Conservation (phyloP, 2,329 filamentous ascomycete species). For the Sporothrix inflata region DNA sequence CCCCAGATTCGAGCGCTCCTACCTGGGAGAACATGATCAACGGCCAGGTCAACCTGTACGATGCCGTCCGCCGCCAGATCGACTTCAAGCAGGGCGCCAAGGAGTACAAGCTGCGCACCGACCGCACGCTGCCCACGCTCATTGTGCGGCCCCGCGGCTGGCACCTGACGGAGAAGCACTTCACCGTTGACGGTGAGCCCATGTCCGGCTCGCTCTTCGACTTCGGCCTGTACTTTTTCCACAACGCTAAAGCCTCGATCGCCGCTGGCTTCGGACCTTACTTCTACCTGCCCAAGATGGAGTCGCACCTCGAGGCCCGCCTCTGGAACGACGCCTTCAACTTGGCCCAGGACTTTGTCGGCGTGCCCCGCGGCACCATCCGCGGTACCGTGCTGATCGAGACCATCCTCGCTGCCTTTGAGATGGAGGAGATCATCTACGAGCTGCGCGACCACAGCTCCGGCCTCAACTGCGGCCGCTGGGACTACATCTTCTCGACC, state of each 20-base stretch:
- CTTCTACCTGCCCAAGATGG: conserved; percentile 98
- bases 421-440: conserved; percentile 99
- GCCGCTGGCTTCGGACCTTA: conserved; percentile 86
- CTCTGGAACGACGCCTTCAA: conserved; percentile 99
- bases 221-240: conserved; percentile 98
- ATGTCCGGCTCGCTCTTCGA: conserved; percentile 93
- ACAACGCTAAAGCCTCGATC: conserved; percentile 90
- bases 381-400: conserved; percentile 95
- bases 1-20: conserved; percentile 83
- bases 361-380: conserved; percentile 87
- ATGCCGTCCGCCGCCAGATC: conserved; percentile 88
- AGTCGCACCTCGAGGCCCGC: conserved; percentile 93
- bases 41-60: conserved; percentile 96
- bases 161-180: conserved; percentile 98
- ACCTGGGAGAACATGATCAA: conserved; percentile 99
- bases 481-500: conserved; percentile 99
- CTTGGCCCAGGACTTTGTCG: conserved; percentile 88
- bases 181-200: conserved; percentile 92
- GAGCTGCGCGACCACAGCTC: conserved; percentile 96
- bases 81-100: conserved; percentile 96
- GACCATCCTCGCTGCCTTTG: conserved; percentile 95
- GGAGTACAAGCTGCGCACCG: conserved; percentile 95
- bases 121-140: conserved; percentile 81
- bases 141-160: conserved; percentile 95
- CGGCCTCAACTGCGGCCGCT: conserved; percentile 96